A percentile compares a stretch with the other conserved stretches of the same genome.
Conservation (phyloP, 768 basidiomycete genomes). For the Lentinula aciculospora region DNA sequence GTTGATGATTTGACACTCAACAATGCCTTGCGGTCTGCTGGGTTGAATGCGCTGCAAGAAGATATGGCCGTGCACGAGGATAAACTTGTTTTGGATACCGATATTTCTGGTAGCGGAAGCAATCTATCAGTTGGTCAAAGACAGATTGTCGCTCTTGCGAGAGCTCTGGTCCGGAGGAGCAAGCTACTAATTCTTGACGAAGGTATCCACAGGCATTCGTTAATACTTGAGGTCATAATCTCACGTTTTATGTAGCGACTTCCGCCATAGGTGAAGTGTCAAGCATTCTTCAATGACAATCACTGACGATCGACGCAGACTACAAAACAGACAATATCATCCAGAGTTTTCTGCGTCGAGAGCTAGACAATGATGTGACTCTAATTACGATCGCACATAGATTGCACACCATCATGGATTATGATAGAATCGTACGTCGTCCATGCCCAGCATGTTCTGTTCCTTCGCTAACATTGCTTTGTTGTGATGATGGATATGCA, state of each 20-base stretch:
- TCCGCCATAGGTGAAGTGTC: conserved; percentile 19
- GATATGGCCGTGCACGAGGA: conserved; percentile 17
- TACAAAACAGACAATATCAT: conserved; percentile 36
- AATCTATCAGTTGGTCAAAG: conserved; percentile 73
- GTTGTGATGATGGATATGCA: conserved; percentile 6
- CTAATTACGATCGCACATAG: conserved; percentile 41
- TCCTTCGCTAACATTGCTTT: not conserved
- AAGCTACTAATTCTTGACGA: conserved; percentile 53
- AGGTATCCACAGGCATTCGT: conserved; percentile 41
- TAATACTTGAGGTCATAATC: too few species aligned
- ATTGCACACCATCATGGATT: conserved; percentile 26
- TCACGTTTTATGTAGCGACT: conserved; percentile 13
- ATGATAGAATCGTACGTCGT: conserved; percentile 21
- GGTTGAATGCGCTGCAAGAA: conserved; percentile 31
- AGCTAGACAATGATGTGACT: conserved; percentile 30
- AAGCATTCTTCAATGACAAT: not conserved
- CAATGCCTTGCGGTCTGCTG: conserved; percentile 38
- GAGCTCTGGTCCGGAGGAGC: conserved; percentile 47
- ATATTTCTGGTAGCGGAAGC: conserved; percentile 54
- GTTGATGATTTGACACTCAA: conserved; percentile 47
- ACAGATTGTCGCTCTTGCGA: conserved; percentile 58
- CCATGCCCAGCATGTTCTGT: conserved; percentile 13
- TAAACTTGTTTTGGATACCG: conserved; percentile 45
- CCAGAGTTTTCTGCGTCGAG: conserved; percentile 34
- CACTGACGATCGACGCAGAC: conserved; percentile 6